A percentile compares a stretch with the other conserved stretches of the same genome.
phyloP scores from a whole-genome alignment of 768 basidiomycete species.

The Suillus lakei region DNA sequence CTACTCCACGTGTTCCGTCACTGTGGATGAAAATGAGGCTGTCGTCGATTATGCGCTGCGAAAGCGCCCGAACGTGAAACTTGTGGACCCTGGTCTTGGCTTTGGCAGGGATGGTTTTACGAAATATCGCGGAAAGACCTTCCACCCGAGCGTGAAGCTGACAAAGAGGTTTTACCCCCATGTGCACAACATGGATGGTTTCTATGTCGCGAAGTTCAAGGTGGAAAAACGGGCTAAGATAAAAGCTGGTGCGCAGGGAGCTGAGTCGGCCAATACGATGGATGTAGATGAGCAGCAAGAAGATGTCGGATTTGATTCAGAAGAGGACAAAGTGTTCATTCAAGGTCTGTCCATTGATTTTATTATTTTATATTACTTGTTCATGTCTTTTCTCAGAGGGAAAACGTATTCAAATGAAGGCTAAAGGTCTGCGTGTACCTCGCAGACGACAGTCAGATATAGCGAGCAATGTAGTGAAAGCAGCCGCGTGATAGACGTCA shows the following conservation, averaged over 20 bases:
- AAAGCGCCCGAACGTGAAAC: slow-evolving; percentile 90
- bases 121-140: slow-evolving; percentile 88
- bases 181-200: slow-evolving; percentile 99
- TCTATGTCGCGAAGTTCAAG: slow-evolving; percentile 98
- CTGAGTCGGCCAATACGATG: slow-evolving; percentile 28
- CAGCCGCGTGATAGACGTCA: slow-evolving; percentile 2
- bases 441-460: slow-evolving; percentile 47
- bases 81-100: slow-evolving; percentile 90
- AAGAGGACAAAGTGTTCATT: slow-evolving; percentile 78
- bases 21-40: slow-evolving; percentile 97
- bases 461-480: slow-evolving; percentile 28
- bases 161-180: slow-evolving; percentile 95
- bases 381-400: slow-evolving; percentile 51
- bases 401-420: slow-evolving; percentile 76
- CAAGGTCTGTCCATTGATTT: slow-evolving; percentile 59
- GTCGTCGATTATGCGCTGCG: slow-evolving; percentile 97
- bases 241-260: slow-evolving; percentile 32
- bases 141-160: slow-evolving; percentile 75
- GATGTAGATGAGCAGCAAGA: slow-evolving; percentile 23
- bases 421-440: slow-evolving; percentile 71
- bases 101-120: slow-evolving; percentile 95
- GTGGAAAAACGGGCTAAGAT: slow-evolving; percentile 78
- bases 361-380: slow-evolving; percentile 2
- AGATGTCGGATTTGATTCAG: slow-evolving; percentile 67
- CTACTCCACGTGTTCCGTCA: slow-evolving; percentile 98